phyloP scores from a whole-genome alignment of 768 basidiomycete species.

The Xerocomellus intermedius region DNA sequence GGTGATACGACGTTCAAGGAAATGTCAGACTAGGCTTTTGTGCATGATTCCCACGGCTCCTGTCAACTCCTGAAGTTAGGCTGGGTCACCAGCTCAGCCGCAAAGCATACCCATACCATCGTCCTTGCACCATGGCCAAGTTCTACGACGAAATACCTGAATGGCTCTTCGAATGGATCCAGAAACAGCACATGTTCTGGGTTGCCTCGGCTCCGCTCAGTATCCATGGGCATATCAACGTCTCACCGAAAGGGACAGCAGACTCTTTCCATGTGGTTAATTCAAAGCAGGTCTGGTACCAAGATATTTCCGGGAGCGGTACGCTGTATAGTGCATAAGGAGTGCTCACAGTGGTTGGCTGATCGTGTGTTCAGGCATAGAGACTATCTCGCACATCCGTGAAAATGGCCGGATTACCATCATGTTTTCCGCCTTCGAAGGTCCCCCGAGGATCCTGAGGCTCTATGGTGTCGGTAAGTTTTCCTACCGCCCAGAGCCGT shows the following conservation, averaged over 20 bases:
- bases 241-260: constrained; percentile 65
- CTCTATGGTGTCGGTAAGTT: constrained; percentile 54
- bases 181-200: constrained; percentile 68
- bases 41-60: too few relatives aligned
- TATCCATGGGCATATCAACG: constrained; percentile 56
- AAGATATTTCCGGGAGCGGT: constrained; percentile 70
- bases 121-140: constrained; percentile 45
- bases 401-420: constrained; percentile 65
- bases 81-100: background rate
- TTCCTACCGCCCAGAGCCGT: background rate
- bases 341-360: background rate
- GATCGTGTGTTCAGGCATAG: constrained; percentile 38
- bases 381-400: constrained; percentile 59
- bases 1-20: too few relatives aligned
- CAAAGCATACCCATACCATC: background rate
- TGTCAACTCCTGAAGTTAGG: too few relatives aligned
- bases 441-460: constrained; percentile 54
- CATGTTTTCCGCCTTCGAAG: constrained; percentile 59
- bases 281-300: constrained; percentile 61
- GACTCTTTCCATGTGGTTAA: constrained; percentile 62
- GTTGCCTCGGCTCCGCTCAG: constrained; percentile 66
- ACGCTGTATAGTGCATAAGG: constrained; percentile 14
- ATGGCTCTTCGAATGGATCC: constrained; percentile 55
- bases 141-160: constrained; percentile 58
- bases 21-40: too few relatives aligned